phyloP scores from a whole-genome alignment of 1,284 basidiomycete genomes.

The Salmacisia buchloeana region DNA sequence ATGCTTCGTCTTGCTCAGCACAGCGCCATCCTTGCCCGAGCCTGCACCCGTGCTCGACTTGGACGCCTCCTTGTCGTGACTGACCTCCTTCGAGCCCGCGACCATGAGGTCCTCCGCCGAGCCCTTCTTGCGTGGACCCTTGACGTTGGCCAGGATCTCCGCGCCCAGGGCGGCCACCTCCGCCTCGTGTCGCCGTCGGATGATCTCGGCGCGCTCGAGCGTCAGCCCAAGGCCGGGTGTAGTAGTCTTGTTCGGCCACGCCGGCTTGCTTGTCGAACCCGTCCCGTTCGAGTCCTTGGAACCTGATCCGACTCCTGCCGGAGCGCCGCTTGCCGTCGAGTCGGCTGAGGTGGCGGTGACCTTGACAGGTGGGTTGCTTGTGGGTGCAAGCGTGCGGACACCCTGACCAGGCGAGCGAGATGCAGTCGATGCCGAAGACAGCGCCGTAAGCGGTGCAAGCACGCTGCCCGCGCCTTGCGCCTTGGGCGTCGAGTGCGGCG shows the following conservation, averaged over 20 bases:
- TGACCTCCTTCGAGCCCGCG: slow-evolving; percentile 12
- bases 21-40: slow-evolving; percentile 9
- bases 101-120: slow-evolving; percentile 9
- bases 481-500: not conserved
- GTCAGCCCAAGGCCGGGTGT: slow-evolving; percentile 22
- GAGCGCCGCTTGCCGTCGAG: slow-evolving; percentile 6
- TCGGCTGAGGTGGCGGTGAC: not conserved
- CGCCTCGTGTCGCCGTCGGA: slow-evolving; percentile 41
- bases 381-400: not conserved
- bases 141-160: slow-evolving; percentile 35
- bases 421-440: not conserved
- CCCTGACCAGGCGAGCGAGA: not conserved
- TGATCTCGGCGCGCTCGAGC: slow-evolving; percentile 32
- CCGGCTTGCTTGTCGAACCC: slow-evolving; percentile 13
- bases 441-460: not conserved
- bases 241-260: not conserved
- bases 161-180: slow-evolving; percentile 43
- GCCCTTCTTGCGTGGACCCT: slow-evolving; percentile 21
- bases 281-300: no score
- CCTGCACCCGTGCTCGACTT: slow-evolving; percentile 8
- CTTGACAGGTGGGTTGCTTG: not conserved
- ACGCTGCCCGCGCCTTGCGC: not conserved
- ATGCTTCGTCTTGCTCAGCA: slow-evolving; percentile 12
- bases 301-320: slow-evolving; percentile 13
- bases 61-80: slow-evolving; percentile 12